A percentile compares a stretch with the other conserved stretches of the same genome.
phyloP scores from a whole-genome alignment of 1,284 basidiomycete species.

The Leccinum insolens region DNA sequence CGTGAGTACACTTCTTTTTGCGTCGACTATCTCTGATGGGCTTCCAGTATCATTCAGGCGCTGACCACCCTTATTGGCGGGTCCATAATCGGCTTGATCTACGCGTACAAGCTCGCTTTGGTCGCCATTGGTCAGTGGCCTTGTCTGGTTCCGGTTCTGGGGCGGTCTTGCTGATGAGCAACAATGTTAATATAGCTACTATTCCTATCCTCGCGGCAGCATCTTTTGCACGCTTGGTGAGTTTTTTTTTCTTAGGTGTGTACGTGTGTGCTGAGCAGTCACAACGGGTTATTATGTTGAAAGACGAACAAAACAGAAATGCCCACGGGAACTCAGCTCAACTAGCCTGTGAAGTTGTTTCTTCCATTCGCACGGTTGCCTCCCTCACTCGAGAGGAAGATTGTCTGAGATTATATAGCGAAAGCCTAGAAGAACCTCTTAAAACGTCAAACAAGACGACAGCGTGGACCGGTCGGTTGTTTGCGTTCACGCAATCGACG shows the following conservation, averaged over 20 bases:
- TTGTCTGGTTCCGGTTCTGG: neutral
- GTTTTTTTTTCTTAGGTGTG: slow-evolving; percentile 28
- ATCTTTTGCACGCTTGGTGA: slow-evolving; percentile 85
- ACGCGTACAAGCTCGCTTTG: slow-evolving; percentile 80
- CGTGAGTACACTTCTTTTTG: slow-evolving; percentile 42
- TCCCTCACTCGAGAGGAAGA: slow-evolving; percentile 87
- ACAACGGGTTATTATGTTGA: neutral
- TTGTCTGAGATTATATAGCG: slow-evolving; percentile 72
- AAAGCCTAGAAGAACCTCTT: slow-evolving; percentile 75
- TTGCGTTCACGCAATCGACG: slow-evolving; percentile 78
- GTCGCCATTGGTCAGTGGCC: slow-evolving; percentile 67
- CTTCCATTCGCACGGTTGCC: slow-evolving; percentile 92
- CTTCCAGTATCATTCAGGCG: slow-evolving; percentile 76
- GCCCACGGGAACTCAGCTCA: slow-evolving; percentile 69
- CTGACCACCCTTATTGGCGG: slow-evolving; percentile 77
- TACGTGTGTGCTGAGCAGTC: neutral
- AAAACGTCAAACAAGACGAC: slow-evolving; percentile 65
- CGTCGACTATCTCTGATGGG: slow-evolving; percentile 1
- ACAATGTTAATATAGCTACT: slow-evolving; percentile 58
- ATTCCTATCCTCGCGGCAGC: slow-evolving; percentile 82
- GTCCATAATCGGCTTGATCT: slow-evolving; percentile 75
- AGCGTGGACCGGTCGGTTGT: slow-evolving; percentile 77
- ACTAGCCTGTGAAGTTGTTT: slow-evolving; percentile 91
- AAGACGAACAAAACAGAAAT: neutral
- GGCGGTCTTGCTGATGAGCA: slow-evolving; percentile 17